Conservation (phyloP, 2,329 filamentous ascomycete genomes). For the Nothophoma quercina region DNA sequence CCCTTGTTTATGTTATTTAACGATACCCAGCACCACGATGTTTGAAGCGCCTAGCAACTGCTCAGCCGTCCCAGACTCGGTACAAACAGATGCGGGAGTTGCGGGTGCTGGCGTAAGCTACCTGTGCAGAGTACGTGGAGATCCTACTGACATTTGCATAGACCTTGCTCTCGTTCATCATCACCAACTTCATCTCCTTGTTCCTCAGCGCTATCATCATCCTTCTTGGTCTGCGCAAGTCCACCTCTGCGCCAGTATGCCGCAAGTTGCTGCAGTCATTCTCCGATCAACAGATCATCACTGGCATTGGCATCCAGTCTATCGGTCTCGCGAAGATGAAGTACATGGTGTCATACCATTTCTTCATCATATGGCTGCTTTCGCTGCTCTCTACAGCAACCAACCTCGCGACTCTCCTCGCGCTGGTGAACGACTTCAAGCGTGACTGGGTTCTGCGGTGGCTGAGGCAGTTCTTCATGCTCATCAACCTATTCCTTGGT, state of each 20-base stretch:
- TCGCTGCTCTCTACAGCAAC: conserved; percentile 70
- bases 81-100: conserved; percentile 64
- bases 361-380: conserved; percentile 75
- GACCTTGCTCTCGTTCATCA: conserved; percentile 71
- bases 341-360: conserved; percentile 70
- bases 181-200: conserved; percentile 67
- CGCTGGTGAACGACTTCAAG: conserved; percentile 70
- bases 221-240: conserved; percentile 59
- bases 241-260: conserved; percentile 59
- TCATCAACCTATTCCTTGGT: conserved; percentile 68
- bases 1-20: not conserved
- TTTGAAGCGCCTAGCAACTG: conserved; percentile 46
- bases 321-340: conserved; percentile 68
- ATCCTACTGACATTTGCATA: conserved; percentile 4
- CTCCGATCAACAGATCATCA: conserved; percentile 73
- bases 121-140: not conserved
- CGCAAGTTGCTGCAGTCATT: conserved; percentile 71
- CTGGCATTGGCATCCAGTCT: conserved; percentile 72
- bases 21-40: not conserved
- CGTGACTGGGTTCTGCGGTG: conserved; percentile 72
- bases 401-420: conserved; percentile 70
- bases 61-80: conserved; percentile 53
- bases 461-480: conserved; percentile 71
- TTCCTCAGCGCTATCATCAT: conserved; percentile 65
- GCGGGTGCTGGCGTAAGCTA: conserved; percentile 63